Evolutionary conservation across 2,329 filamentous ascomycete genomes (phyloP), one percentile per base, ranked within the genome.

Genomic region (Sarocladium oryzae): DNA sequence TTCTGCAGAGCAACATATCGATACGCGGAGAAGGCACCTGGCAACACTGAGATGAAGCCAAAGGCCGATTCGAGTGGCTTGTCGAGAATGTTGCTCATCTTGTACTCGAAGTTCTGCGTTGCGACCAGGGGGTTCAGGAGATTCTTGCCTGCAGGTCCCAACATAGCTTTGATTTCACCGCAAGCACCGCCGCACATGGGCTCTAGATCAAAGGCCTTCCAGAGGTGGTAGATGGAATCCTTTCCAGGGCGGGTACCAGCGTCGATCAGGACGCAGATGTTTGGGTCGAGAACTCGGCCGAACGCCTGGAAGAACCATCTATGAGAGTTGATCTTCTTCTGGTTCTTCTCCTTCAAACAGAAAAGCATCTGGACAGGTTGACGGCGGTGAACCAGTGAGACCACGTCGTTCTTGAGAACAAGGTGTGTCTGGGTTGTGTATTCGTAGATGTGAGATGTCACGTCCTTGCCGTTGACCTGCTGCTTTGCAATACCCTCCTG

Each of bases 311-410:
- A 99, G 74, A 99, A 97, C 93, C 93, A 99, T 66, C 93, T 79
- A 68, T 99, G 93, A 0, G 93, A 97, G 67, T 99, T 99, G 80
- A 99, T 99, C 78, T 99, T 99, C 77, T 99, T 99, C 73, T 96
- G 91, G 66, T 99, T 99, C 81, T 96, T 97, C 66, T 99, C 93
- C 75, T 99, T 99, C 55, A 99, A 70, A 67, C 93, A 99, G 75
- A 99, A 99, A 4, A 99, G 81, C 74, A 99, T 86, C 72, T 99
- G 93, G 2, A 99, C 88, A 0, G 93, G 92, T 55, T 93, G 90
- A 54, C 87, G 86, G 63, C 90, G 89, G 43, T 86, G 85, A 56
- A 93, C 88, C 48, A 97, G 76, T 45, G 85, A 79, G 8, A 97
- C 92, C 37, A 96, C 81, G 54, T 87, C 86, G 59, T 92, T 95